phyloP scores from a whole-genome alignment of 1,284 basidiomycete genomes.

The Ceratobasidium sp. region DNA sequence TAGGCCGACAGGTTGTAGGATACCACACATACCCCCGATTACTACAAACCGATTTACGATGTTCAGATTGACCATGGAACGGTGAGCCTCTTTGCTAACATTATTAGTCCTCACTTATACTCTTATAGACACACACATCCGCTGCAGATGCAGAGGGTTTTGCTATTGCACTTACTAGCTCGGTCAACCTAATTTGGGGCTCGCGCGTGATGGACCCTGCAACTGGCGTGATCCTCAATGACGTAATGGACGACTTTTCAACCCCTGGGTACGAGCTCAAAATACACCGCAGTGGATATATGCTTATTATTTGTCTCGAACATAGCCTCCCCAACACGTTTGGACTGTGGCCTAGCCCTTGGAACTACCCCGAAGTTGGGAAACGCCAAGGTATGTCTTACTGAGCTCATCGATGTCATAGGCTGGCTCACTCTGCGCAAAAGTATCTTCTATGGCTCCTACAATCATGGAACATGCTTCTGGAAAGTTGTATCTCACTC shows the following conservation, averaged over 20 bases:
- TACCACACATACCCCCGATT: slow-evolving; percentile 74
- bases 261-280: slow-evolving; percentile 45
- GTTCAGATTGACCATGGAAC: slow-evolving; percentile 83
- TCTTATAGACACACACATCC: slow-evolving; percentile 79
- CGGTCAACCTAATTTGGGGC: slow-evolving; percentile 73
- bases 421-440: not conserved
- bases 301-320: slow-evolving; percentile 42
- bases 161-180: slow-evolving; percentile 83
- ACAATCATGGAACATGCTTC: slow-evolving; percentile 77
- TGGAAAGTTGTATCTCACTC: slow-evolving; percentile 70
- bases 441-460: slow-evolving; percentile 82
- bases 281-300: slow-evolving; percentile 83
- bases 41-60: slow-evolving; percentile 85
- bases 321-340: slow-evolving; percentile 82
- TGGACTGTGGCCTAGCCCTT: slow-evolving; percentile 83
- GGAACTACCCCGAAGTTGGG: slow-evolving; percentile 54
- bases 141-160: slow-evolving; percentile 82
- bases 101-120: slow-evolving; percentile 30
- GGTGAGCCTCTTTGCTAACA: slow-evolving; percentile 54
- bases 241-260: slow-evolving; percentile 61
- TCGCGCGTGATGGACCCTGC: slow-evolving; percentile 52
- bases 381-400: slow-evolving; percentile 33
- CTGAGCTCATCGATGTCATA: not conserved
- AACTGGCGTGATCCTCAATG: slow-evolving; percentile 81
- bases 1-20: slow-evolving; percentile 57